Conservation (phyloP, 2,329 filamentous ascomycete genomes). For the Fusarium humuli region DNA sequence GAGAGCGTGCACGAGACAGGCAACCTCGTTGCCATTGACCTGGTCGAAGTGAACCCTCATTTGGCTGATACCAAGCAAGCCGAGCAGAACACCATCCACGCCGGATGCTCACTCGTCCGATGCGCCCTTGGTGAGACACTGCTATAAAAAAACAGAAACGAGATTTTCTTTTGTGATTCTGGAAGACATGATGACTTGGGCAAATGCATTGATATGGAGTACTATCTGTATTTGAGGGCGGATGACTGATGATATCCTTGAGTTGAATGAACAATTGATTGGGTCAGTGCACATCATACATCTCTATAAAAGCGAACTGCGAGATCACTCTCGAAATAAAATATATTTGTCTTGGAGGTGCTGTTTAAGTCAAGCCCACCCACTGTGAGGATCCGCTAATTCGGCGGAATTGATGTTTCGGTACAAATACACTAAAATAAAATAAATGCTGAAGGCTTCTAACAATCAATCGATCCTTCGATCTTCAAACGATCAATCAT, state of each 20-base stretch:
- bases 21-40: constrained; percentile 80
- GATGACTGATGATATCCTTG: constrained; percentile 42
- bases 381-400: too few species aligned
- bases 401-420: background rate
- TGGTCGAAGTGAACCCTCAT: constrained; percentile 85
- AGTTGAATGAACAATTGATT: constrained; percentile 44
- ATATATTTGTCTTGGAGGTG: constrained; percentile 39
- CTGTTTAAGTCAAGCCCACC: background rate
- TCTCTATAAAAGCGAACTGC: constrained; percentile 36
- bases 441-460: background rate
- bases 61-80: constrained; percentile 73
- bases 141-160: constrained; percentile 61
- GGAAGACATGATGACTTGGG: constrained; percentile 9
- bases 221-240: constrained; percentile 22
- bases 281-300: constrained; percentile 35
- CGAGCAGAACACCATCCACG: constrained; percentile 86
- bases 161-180: constrained; percentile 1
- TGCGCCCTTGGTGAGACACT: constrained; percentile 94
- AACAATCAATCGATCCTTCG: background rate
- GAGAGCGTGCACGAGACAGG: constrained; percentile 86
- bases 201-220: constrained; percentile 32
- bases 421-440: background rate
- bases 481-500: constrained; percentile 16
- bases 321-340: constrained; percentile 48
- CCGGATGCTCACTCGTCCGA: constrained; percentile 89